phyloP scores from a whole-genome alignment of 768 basidiomycete genomes.

The Dentipellis sp. region DNA sequence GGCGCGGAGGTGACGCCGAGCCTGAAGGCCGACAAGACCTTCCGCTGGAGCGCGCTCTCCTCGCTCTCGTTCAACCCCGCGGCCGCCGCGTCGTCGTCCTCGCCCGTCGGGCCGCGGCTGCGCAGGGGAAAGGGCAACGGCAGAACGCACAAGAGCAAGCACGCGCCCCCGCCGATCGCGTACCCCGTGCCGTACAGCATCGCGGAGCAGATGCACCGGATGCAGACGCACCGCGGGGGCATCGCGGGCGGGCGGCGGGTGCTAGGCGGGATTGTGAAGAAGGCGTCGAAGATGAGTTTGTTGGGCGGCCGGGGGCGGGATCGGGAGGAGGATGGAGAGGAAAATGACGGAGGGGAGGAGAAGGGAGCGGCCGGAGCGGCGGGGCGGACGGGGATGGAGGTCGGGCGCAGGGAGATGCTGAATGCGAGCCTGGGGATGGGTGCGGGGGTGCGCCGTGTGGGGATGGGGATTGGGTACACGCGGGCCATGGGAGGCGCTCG shows the following conservation, averaged over 20 bases:
- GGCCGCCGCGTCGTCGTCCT: background rate
- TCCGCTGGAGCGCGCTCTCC: conserved; percentile 13
- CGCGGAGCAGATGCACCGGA: background rate
- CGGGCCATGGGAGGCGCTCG: background rate
- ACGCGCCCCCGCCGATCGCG: background rate
- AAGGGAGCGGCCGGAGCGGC: background rate
- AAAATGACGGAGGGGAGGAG: background rate
- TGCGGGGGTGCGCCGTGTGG: conserved; percentile 10
- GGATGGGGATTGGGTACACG: conserved; percentile 13
- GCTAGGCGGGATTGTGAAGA: background rate
- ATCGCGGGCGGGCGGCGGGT: background rate
- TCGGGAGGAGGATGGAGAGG: background rate
- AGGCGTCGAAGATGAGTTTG: background rate
- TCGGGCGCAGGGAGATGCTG: too few relatives aligned
- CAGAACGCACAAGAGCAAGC: background rate
- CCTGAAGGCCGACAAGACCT: conserved; percentile 8
- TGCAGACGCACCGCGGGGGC: background rate
- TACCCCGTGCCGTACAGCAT: background rate
- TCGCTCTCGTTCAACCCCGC: background rate
- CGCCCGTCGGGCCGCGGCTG: background rate
- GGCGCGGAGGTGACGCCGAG: background rate
- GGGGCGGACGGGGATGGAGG: background rate
- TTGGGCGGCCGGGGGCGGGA: background rate
- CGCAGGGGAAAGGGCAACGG: background rate
- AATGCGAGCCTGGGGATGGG: conserved; percentile 3